phyloP scores from a whole-genome alignment of 1,284 basidiomycete genomes.

The Marasmius sp. region DNA sequence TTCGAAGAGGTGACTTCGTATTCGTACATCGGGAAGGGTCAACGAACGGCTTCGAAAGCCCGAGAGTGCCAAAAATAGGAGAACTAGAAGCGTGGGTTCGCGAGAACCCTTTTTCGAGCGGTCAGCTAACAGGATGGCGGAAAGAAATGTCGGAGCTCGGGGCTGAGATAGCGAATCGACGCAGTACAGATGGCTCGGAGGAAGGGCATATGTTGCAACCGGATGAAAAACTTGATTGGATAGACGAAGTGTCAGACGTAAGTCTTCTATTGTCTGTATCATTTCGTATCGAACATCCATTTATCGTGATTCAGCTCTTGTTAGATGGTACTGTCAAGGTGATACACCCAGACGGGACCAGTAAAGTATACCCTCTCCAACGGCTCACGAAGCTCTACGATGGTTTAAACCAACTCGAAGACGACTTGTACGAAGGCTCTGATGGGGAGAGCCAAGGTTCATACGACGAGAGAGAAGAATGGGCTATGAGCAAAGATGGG shows the following conservation, averaged over 20 bases:
- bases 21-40: slow-evolving; percentile 69
- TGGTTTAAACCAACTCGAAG: slow-evolving; percentile 75
- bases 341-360: slow-evolving; percentile 54
- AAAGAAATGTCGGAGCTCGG: slow-evolving; percentile 69
- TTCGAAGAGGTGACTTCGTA: slow-evolving; percentile 82
- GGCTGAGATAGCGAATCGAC: slow-evolving; percentile 50
- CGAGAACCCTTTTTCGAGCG: slow-evolving; percentile 53
- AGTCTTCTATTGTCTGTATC: slow-evolving; percentile 25
- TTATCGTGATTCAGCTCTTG: slow-evolving; percentile 48
- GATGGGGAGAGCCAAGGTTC: slow-evolving; percentile 35
- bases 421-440: slow-evolving; percentile 63
- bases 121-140: slow-evolving; percentile 64
- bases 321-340: slow-evolving; percentile 70
- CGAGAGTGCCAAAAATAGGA: slow-evolving; percentile 74
- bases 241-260: slow-evolving; percentile 78
- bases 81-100: slow-evolving; percentile 79
- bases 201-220: slow-evolving; percentile 49
- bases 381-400: slow-evolving; percentile 73
- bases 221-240: slow-evolving; percentile 58
- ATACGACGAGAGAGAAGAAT: slow-evolving; percentile 46
- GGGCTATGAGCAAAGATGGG: slow-evolving; percentile 54
- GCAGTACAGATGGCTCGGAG: slow-evolving; percentile 35
- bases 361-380: slow-evolving; percentile 54
- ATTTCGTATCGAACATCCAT: neutral
- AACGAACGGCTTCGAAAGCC: slow-evolving; percentile 66